These are phyloP conservation scores for Leucoagaricus sp. DNA, from an alignment of 1,284 basidiomycete species.

Conservation along the genomic window DNA sequence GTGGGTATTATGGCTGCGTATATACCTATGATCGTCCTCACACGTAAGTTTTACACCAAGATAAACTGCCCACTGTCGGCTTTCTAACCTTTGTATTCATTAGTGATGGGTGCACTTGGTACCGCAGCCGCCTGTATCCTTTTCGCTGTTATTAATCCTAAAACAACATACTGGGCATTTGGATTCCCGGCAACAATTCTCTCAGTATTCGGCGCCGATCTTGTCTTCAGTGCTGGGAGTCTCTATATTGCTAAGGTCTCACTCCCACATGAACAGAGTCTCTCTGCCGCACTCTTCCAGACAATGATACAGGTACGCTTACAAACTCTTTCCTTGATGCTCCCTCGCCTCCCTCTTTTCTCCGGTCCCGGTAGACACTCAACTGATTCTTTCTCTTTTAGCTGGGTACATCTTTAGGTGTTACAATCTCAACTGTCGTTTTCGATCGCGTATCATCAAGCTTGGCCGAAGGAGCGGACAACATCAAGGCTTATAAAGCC, in stretches of 20 bases:
- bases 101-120: slow-evolving; percentile 28
- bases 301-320: slow-evolving; percentile 72
- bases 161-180: slow-evolving; percentile 74
- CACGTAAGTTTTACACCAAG: slow-evolving; percentile 41
- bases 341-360: neutral
- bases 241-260: slow-evolving; percentile 76
- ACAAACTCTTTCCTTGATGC: no score
- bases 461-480: slow-evolving; percentile 40
- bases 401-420: slow-evolving; percentile 75
- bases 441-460: slow-evolving; percentile 51
- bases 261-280: slow-evolving; percentile 73
- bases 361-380: no score
- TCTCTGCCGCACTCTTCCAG: slow-evolving; percentile 77
- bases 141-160: slow-evolving; percentile 69
- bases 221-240: slow-evolving; percentile 75
- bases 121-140: slow-evolving; percentile 68
- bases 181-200: slow-evolving; percentile 79
- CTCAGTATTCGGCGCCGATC: slow-evolving; percentile 77
- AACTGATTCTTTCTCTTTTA: slow-evolving; percentile 24
- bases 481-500: slow-evolving; percentile 54
- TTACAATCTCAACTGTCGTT: slow-evolving; percentile 76
- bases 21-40: slow-evolving; percentile 55
- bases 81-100: neutral
- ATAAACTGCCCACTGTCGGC: neutral
- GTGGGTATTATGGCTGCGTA: slow-evolving; percentile 63